Conservation (phyloP, 495 filamentous ascomycete species). For the Aspergillus homomorphus region DNA sequence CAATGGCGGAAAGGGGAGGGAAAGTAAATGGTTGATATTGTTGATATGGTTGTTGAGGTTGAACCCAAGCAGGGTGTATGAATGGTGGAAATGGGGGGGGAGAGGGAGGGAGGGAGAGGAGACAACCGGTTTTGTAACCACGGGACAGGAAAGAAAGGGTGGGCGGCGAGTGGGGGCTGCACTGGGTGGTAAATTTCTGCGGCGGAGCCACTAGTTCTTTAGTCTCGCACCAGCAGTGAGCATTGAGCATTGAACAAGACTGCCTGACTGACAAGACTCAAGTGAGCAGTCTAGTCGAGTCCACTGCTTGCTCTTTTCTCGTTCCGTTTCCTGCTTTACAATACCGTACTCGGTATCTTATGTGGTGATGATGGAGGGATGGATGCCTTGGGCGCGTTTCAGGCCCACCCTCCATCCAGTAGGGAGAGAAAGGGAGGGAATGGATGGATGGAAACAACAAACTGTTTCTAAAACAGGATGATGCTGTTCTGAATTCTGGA, state of each 20-base stretch:
- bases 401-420: not conserved
- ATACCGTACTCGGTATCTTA: not conserved
- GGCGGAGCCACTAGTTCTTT: not conserved
- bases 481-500: too few relatives aligned
- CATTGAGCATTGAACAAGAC: too few relatives aligned
- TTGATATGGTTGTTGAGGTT: slow-evolving; percentile 3
- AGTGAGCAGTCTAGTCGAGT: too few relatives aligned
- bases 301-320: not conserved
- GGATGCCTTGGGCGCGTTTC: not conserved
- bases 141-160: not conserved
- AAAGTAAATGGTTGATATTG: not conserved
- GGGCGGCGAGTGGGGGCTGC: not conserved
- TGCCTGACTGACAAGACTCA: too few relatives aligned
- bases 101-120: not conserved
- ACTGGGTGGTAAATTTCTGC: not conserved
- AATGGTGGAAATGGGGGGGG: slow-evolving; percentile 6
- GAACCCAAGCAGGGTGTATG: slow-evolving; percentile 17
- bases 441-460: not conserved
- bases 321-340: not conserved
- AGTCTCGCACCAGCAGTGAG: not conserved
- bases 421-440: not conserved
- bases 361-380: not conserved
- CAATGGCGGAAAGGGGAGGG: not conserved
- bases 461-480: not conserved
- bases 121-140: slow-evolving; percentile 10